phyloP scores from a whole-genome alignment of 768 basidiomycete genomes.

The Boletus sp. region DNA sequence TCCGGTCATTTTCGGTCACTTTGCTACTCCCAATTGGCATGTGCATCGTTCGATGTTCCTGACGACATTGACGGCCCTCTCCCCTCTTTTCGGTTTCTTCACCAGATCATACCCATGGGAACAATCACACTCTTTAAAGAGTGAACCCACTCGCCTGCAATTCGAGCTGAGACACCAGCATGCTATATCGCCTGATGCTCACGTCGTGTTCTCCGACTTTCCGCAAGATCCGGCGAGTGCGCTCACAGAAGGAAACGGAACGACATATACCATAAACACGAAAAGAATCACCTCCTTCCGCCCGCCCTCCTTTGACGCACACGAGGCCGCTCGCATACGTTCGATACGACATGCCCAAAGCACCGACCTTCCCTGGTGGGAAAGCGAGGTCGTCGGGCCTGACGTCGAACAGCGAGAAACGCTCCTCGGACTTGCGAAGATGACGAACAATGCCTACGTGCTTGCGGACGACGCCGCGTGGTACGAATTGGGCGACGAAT shows the following conservation, averaged over 20 bases:
- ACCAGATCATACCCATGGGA: slow-evolving; percentile 6
- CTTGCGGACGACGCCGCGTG: slow-evolving; percentile 60
- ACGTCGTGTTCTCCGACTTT: slow-evolving; percentile 56
- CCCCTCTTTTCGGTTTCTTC: slow-evolving; percentile 38
- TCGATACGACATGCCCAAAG: slow-evolving; percentile 49
- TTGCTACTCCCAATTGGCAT: neutral
- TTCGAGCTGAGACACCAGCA: slow-evolving; percentile 67
- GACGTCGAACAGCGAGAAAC: slow-evolving; percentile 76
- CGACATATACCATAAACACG: slow-evolving; percentile 39
- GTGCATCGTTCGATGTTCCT: slow-evolving; percentile 33
- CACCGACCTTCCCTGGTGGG: slow-evolving; percentile 61
- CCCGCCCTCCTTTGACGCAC: slow-evolving; percentile 48
- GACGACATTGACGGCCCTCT: slow-evolving; percentile 45
- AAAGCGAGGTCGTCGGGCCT: slow-evolving; percentile 69
- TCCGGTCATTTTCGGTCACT: too few relatives aligned
- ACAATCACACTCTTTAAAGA: neutral
- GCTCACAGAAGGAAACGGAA: slow-evolving; percentile 12
- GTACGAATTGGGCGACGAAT: slow-evolving; percentile 71
- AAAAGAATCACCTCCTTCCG: slow-evolving; percentile 39
- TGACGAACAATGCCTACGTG: slow-evolving; percentile 92
- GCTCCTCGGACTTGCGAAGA: slow-evolving; percentile 83
- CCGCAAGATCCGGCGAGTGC: slow-evolving; percentile 11
- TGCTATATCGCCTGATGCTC: slow-evolving; percentile 47
- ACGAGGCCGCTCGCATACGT: slow-evolving; percentile 42
- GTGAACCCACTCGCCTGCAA: slow-evolving; percentile 25